Evolutionary conservation across 2,329 filamentous ascomycete species (phyloP), one percentile per base, ranked within the genome.

Genomic region (Lasiodiplodia theobromae): DNA sequence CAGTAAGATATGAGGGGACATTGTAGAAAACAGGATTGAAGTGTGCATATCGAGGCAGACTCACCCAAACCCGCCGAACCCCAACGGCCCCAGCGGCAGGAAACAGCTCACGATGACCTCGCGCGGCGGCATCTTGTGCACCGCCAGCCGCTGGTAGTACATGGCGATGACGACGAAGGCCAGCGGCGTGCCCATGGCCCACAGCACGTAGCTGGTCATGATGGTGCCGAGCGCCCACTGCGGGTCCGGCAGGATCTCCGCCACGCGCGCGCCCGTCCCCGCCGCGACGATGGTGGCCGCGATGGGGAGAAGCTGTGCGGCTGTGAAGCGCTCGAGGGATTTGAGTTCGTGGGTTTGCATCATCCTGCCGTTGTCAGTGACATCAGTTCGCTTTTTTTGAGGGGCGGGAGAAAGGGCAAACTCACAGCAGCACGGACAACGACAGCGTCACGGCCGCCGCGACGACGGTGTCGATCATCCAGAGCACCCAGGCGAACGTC

Each of bases 31-130:
- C n/a, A n/a, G n/a, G n/a, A n/a, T n/a, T n/a, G n/a, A n/a, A n/a
- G n/a, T n/a, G n/a, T n/a, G n/a, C n/a, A n/a, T n/a, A n/a, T n/a
- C n/a, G n/a, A n/a, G n/a, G n/a, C n/a, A n/a, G n/a, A 38, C 40
- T 47, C 21, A 67, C 65, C 79, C 85, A 73, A 85, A 91, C 5
- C 86, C 87, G 21, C 88, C 89, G 72, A 89, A 87, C 0, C 89
- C 88, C 0, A 90, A 78, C 0, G 89, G 88, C 0, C 89, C 89
- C 1, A 91, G 80, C 1, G 89, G 89, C 0, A 91, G 78, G 71
- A 91, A 89, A 18, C 87, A 84, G 12, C 86, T 88, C 21, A 91
- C 88, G 64, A 91, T 89, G 68, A 88, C 86, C 73, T 90, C 89
- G 63, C 85, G 82, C 0, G 87, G 84, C 0, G 88, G 89, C 23